Evolutionary conservation across 306 rosid species (phyloP).

Genomic region (Sesbania bispinosa): DNA sequence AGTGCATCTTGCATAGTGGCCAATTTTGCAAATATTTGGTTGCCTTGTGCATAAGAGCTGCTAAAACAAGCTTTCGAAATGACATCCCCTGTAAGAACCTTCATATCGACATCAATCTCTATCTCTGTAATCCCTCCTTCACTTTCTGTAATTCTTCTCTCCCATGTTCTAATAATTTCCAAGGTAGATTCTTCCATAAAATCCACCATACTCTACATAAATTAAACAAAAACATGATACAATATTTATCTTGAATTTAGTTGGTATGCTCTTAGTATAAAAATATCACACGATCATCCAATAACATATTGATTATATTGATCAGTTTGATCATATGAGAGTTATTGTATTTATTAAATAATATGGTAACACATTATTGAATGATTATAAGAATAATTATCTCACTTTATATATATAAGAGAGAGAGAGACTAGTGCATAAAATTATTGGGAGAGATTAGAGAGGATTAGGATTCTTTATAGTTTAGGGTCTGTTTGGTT

Average conservation of each 20-base stretch:
- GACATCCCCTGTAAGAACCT: slow-evolving; percentile 22
- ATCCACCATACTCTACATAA: slow-evolving; percentile 25
- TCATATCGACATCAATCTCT: slow-evolving; percentile 27
- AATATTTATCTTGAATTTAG: not conserved
- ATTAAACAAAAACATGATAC: not conserved
- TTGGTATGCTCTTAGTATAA: too few species aligned
- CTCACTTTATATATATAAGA: too few species aligned
- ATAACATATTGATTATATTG: too few species aligned
- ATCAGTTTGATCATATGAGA: too few species aligned
- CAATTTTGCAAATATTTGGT: slow-evolving; percentile 30
- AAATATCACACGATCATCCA: too few species aligned
- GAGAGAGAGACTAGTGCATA: too few species aligned
- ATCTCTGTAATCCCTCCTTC: slow-evolving; percentile 20
- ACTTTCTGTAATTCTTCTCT: slow-evolving; percentile 2
- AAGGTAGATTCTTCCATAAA: slow-evolving; percentile 26
- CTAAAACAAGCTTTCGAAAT: slow-evolving; percentile 43
- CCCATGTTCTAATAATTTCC: slow-evolving; percentile 19
- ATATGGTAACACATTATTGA: too few species aligned
- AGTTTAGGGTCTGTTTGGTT: too few species aligned
- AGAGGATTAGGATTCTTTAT: too few species aligned
- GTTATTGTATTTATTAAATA: too few species aligned
- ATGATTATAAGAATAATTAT: too few species aligned
- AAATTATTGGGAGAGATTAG: too few species aligned
- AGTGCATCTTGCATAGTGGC: slow-evolving; percentile 21
- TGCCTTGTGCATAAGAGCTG: slow-evolving; percentile 32